Evolutionary conservation across 495 filamentous ascomycete species (phyloP), one percentile per base, ranked within the genome.

Genomic region (Hypoxylon cercidicola): DNA sequence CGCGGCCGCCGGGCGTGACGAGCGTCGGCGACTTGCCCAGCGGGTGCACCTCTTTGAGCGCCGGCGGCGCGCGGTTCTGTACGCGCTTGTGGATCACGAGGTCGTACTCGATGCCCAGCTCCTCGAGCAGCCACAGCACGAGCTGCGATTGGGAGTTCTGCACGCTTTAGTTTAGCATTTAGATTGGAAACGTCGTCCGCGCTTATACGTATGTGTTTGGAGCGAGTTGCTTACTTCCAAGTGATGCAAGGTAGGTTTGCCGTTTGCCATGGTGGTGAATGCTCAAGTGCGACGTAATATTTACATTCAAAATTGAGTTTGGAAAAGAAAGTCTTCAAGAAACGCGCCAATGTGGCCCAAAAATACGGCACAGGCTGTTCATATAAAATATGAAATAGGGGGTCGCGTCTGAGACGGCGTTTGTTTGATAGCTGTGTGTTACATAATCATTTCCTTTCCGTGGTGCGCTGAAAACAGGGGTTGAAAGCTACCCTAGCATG

Each of bases 121-220:
- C 76, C 46, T 78, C 76, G 16, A 75, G 68, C 21, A 77, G 71
- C 76, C 74, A 77, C 40, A 77, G 61, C 18, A 70, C 71, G 25
- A 72, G 62, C 53, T 79, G 70, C 19, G 74, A 75, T 68, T 74
- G 71, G 8, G 74, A 77, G 56, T 71, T 66, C 70, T 74, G 41
- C 20, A 7, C 25, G 25, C 20, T 39, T n/a, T 37, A 11, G 46
- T 28, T 53, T 20, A 47, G 23, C 49, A 5, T 18, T 28, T 28
- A 3, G 7, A 28, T 28, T 28, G 3, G 25, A 28, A 28, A 28
- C 7, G 7, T 28, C 3, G 3, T 7, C 25, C 25, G 19, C 16
- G 2, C 1, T 44, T 15, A 3, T 41, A 15, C n/a, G 1, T 1
- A 16, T 2, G 13, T 16, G 13, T 15, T 41, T 16, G 5, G 3